Evolutionary conservation across 2,329 filamentous ascomycete genomes (phyloP).

Genomic region (Keithomyces neogunnii): DNA sequence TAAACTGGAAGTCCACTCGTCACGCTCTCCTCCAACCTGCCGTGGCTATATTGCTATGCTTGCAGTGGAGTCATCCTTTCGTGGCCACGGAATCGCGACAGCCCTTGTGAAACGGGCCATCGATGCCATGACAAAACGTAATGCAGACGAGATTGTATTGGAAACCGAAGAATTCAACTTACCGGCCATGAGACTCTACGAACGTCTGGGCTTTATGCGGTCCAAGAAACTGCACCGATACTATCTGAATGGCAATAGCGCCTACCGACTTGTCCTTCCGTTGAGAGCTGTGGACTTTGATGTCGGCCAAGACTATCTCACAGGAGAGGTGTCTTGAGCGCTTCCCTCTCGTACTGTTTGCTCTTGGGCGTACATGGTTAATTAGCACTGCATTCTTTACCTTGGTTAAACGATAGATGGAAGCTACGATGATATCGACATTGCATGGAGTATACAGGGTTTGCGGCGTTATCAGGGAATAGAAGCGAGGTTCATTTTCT

Average conservation of each 20-base stretch:
- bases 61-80: conserved; percentile 72
- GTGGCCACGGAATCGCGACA: conserved; percentile 81
- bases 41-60: conserved; percentile 98
- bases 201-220: conserved; percentile 81
- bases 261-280: conserved; percentile 79
- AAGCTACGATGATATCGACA: neutral
- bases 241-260: conserved; percentile 93
- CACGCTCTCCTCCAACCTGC: conserved; percentile 63
- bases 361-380: neutral
- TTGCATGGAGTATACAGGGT: neutral
- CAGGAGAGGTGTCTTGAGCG: conserved; percentile 17
- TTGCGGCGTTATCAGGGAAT: neutral
- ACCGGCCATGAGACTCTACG: conserved; percentile 85
- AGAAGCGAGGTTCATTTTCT: neutral
- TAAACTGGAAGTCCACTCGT: conserved; percentile 85
- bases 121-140: conserved; percentile 74
- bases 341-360: neutral
- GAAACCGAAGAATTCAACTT: conserved; percentile 94
- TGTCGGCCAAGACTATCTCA: conserved; percentile 25
- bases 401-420: neutral
- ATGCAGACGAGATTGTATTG: conserved; percentile 89
- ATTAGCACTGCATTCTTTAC: neutral
- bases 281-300: conserved; percentile 49
- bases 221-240: conserved; percentile 93
- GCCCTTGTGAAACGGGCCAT: conserved; percentile 83